Evolutionary conservation across 2,329 filamentous ascomycete genomes (phyloP).

Genomic region (Stagonosporopsis vannaccii): DNA sequence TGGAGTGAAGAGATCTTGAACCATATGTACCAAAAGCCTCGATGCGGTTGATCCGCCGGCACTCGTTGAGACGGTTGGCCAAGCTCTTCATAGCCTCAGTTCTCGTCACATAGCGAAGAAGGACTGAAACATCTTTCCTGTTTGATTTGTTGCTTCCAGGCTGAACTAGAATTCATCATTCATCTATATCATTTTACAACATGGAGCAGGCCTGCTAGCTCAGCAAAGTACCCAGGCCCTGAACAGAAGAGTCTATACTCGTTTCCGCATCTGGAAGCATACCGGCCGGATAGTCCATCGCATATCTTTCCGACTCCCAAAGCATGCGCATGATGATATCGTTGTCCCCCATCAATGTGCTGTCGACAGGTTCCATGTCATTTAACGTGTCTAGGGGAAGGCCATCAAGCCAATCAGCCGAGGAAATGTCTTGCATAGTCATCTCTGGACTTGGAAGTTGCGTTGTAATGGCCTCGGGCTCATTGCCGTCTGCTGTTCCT

Average conservation of each 20-base stretch:
- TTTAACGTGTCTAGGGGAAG: constrained; percentile 12
- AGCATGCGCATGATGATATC: constrained; percentile 29
- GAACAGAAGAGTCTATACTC: not conserved
- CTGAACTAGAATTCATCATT: too few species aligned
- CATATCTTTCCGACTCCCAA: constrained; percentile 25
- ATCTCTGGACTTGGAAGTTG: constrained; percentile 25
- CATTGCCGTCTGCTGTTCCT: constrained; percentile 1
- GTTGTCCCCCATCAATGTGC: constrained; percentile 19
- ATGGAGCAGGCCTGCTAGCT: not conserved
- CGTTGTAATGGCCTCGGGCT: constrained; percentile 16
- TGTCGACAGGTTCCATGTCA: constrained; percentile 15
- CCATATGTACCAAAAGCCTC: too few species aligned
- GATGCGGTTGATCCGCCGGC: too few species aligned
- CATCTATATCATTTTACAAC: not conserved
- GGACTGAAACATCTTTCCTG: too few species aligned
- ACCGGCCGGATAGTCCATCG: constrained; percentile 16
- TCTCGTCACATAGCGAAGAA: too few species aligned
- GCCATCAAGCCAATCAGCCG: constrained; percentile 17
- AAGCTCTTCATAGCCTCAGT: too few species aligned
- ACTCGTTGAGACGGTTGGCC: too few species aligned
- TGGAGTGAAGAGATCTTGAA: too few species aligned
- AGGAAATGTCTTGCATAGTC: constrained; percentile 15
- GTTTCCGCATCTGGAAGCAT: constrained; percentile 15
- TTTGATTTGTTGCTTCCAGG: too few species aligned
- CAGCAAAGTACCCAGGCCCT: not conserved